These are phyloP conservation scores for Yarrowia alimentaria DNA, from an alignment of 805 yeast species.

Conservation along the genomic window DNA sequence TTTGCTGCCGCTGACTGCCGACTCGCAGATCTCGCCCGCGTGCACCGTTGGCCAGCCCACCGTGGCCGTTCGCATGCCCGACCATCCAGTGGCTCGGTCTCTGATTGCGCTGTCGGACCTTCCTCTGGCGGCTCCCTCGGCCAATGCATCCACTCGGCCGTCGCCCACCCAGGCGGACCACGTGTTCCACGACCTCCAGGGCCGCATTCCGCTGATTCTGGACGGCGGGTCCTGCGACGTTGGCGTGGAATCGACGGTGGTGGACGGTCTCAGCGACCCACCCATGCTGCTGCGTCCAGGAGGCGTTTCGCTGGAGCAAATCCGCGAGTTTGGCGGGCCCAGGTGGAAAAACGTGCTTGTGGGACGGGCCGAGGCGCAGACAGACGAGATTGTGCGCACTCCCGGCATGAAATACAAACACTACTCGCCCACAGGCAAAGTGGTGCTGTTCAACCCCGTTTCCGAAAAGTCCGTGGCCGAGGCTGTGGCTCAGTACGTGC, in stretches of 20 bases:
- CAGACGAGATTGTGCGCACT: conserved; percentile 66
- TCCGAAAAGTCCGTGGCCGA: conserved; percentile 37
- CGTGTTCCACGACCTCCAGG: conserved; percentile 75
- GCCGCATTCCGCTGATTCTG: conserved; percentile 74
- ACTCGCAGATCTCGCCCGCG: conserved; percentile 57
- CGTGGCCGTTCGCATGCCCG: conserved; percentile 88
- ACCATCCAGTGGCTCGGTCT: conserved; percentile 86
- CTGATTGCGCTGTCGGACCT: conserved; percentile 77
- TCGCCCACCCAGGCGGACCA: conserved; percentile 89
- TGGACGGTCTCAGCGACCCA: conserved; percentile 81
- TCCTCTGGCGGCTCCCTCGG: conserved; percentile 97
- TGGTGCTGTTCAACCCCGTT: conserved; percentile 58
- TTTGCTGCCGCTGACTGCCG: conserved; percentile 54
- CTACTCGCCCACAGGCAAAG: conserved; percentile 87
- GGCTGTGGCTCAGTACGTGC: neutral
- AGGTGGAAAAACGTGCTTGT: conserved; percentile 63
- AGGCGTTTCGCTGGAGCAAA: conserved; percentile 80
- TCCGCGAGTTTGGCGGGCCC: conserved; percentile 61
- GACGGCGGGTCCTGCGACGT: conserved; percentile 90
- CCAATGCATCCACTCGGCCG: conserved; percentile 93
- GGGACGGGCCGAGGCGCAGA: conserved; percentile 56
- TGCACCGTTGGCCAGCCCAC: conserved; percentile 89
- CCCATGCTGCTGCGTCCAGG: conserved; percentile 94
- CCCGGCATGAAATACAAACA: conserved; percentile 99
- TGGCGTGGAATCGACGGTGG: conserved; percentile 92